Evolutionary conservation across 495 filamentous ascomycete species (phyloP).

Genomic region (Tuber aestivum): DNA sequence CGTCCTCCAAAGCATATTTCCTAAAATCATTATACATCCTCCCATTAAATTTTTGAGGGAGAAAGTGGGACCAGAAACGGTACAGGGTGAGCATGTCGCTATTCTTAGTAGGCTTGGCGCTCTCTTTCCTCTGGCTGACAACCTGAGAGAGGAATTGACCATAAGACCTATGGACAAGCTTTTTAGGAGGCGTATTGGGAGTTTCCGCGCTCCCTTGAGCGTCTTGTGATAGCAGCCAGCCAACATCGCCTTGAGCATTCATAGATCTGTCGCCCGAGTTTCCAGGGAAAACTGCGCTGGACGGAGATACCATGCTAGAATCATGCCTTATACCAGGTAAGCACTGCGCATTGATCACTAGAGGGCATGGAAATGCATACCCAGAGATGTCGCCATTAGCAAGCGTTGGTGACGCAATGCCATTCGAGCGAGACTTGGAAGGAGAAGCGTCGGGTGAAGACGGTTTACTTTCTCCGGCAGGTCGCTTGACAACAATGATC

Average conservation of each 20-base stretch:
- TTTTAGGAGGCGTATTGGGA: not conserved
- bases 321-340: not conserved
- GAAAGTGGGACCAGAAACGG: conserved; percentile 72
- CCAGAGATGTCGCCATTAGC: conserved; percentile 26
- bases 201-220: conserved; percentile 1
- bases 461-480: conserved; percentile 17
- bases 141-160: conserved; percentile 53
- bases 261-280: not conserved
- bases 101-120: conserved; percentile 48
- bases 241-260: conserved; percentile 19
- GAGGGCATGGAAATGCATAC: conserved; percentile 16
- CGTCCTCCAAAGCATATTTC: conserved; percentile 63
- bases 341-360: not conserved
- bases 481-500: conserved; percentile 39
- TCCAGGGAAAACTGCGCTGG: not conserved
- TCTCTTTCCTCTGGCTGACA: conserved; percentile 52
- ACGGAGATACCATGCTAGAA: conserved; percentile 16
- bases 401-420: conserved; percentile 6
- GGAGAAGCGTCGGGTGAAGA: conserved; percentile 25
- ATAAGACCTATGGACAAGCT: conserved; percentile 52
- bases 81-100: conserved; percentile 64
- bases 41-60: conserved; percentile 67
- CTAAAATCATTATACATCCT: conserved; percentile 78
- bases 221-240: conserved; percentile 32
- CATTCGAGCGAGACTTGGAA: conserved; percentile 22